These are phyloP conservation scores for Mollisiaceae sp. DNA, from an alignment of 2,329 filamentous ascomycete genomes.

Conservation along the genomic window DNA sequence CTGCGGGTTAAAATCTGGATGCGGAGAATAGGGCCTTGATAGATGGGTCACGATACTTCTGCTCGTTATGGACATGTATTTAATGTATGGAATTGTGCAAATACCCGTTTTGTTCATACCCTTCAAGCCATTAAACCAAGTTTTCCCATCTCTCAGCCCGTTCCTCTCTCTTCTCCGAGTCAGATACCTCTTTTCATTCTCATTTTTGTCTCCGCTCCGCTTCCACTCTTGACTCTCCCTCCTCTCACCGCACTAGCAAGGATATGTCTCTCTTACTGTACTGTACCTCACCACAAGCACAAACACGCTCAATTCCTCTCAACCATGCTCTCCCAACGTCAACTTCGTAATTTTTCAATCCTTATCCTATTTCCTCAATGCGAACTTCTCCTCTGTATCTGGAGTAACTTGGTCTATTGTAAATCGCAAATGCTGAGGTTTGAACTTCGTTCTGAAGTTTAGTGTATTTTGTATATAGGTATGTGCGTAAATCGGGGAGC, in stretches of 20 bases:
- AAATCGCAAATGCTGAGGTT: no score
- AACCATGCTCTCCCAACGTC: not conserved
- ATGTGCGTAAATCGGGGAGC: no score
- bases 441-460: no score
- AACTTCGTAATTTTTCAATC: not conserved
- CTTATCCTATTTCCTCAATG: no score
- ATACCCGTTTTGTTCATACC: not conserved
- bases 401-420: no score
- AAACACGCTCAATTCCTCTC: constrained; percentile 7
- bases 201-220: not conserved
- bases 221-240: no score
- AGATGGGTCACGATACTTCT: not conserved
- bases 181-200: not conserved
- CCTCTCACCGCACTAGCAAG: not conserved
- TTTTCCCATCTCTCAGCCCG: not conserved
- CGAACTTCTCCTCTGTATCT: no score
- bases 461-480: no score
- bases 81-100: not conserved
- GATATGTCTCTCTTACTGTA: not conserved
- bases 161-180: not conserved
- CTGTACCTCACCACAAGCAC: not conserved
- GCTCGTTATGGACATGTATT: constrained; percentile 1
- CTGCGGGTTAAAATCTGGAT: constrained; percentile 13
- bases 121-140: not conserved
- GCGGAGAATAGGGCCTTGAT: not conserved